These are phyloP conservation scores for Torrubiella hemipterigena DNA, from an alignment of 2,329 filamentous ascomycete species.

Conservation along the genomic window DNA sequence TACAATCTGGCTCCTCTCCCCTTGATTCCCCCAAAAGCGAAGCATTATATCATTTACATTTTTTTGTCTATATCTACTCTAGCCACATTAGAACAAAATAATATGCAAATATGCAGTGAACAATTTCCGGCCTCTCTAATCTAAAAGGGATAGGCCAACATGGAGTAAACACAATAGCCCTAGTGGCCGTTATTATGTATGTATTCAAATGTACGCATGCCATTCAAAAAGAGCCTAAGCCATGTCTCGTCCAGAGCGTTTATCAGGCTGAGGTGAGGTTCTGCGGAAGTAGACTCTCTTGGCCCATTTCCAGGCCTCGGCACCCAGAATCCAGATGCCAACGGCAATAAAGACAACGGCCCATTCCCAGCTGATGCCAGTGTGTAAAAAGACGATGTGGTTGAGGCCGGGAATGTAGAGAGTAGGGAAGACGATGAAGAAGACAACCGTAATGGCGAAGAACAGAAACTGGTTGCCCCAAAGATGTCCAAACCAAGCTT, in stretches of 20 bases:
- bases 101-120: neutral
- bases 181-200: too few relatives aligned
- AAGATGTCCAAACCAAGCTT: conserved; percentile 42
- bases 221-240: neutral
- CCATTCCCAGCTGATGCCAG: conserved; percentile 58
- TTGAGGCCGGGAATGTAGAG: conserved; percentile 61
- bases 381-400: conserved; percentile 52
- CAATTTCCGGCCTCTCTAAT: neutral
- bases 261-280: conserved; percentile 10
- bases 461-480: conserved; percentile 44
- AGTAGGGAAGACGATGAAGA: conserved; percentile 44
- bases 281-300: conserved; percentile 45
- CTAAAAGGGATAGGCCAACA: neutral
- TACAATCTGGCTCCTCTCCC: too few relatives aligned
- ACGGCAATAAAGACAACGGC: conserved; percentile 51
- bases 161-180: too few relatives aligned
- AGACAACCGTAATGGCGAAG: conserved; percentile 37
- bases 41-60: too few relatives aligned
- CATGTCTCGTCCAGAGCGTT: conserved; percentile 11
- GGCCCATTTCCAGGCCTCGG: conserved; percentile 55
- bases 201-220: neutral
- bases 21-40: too few relatives aligned
- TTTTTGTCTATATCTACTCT: too few relatives aligned
- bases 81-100: too few relatives aligned
- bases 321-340: conserved; percentile 49